phyloP scores from a whole-genome alignment of 2,329 filamentous ascomycete genomes.

The Pseudomassariella vexata region DNA sequence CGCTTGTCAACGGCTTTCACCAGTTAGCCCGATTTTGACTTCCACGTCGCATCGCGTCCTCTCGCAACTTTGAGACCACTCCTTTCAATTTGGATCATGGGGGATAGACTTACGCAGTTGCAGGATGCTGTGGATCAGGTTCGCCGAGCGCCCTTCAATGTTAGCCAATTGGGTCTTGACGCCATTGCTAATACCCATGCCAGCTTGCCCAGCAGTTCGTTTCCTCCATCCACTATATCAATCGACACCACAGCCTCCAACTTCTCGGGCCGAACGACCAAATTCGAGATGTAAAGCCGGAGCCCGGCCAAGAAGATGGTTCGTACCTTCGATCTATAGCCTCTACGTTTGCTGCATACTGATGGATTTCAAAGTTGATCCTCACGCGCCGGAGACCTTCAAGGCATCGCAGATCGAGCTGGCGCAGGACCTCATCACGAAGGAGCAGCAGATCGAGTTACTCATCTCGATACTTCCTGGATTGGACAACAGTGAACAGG shows the following conservation, averaged over 20 bases:
- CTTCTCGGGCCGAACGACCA: slow-evolving; percentile 52
- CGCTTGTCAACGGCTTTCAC: no score
- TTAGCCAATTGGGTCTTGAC: no score
- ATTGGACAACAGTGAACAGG: slow-evolving; percentile 69
- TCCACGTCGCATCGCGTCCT: neutral
- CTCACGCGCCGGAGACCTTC: slow-evolving; percentile 59
- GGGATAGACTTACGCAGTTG: slow-evolving; percentile 73
- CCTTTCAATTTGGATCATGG: no score
- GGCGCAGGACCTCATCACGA: slow-evolving; percentile 68
- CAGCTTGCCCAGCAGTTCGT: slow-evolving; percentile 66
- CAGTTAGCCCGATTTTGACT: neutral
- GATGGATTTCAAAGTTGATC: slow-evolving; percentile 41
- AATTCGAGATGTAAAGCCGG: slow-evolving; percentile 52
- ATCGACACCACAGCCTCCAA: slow-evolving; percentile 62
- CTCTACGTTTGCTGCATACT: slow-evolving; percentile 3
- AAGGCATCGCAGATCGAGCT: slow-evolving; percentile 64
- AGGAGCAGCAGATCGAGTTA: slow-evolving; percentile 78
- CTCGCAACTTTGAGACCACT: neutral
- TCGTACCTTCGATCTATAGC: slow-evolving; percentile 4
- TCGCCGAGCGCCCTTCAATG: slow-evolving; percentile 21
- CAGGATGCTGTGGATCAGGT: slow-evolving; percentile 83
- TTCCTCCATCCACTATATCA: slow-evolving; percentile 60
- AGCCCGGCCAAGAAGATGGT: slow-evolving; percentile 47
- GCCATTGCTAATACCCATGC: no score
- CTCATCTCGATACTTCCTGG: slow-evolving; percentile 72